These are phyloP conservation scores for Euphorbia corollata DNA, from an alignment of 441 rosid genomes.

Conservation along the genomic window DNA sequence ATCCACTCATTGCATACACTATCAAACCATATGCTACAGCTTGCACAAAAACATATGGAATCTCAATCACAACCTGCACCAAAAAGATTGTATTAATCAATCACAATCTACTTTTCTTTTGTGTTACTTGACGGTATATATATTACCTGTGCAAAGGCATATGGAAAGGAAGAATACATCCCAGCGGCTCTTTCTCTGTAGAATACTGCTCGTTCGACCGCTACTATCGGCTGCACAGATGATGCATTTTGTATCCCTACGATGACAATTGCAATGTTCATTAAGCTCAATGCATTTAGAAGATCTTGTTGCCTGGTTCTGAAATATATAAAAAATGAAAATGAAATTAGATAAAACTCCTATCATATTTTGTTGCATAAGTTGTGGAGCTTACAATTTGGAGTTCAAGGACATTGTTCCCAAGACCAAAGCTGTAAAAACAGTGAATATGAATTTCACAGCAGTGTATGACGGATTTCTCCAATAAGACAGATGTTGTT, in stretches of 20 bases:
- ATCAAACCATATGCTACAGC: constrained; percentile 41
- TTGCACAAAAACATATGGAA: constrained; percentile 58
- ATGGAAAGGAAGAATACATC: constrained; percentile 30
- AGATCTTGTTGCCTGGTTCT: constrained; percentile 45
- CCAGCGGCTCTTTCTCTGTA: constrained; percentile 76
- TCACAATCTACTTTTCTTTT: background rate
- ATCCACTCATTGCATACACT: constrained; percentile 65
- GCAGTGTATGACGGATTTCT: constrained; percentile 75
- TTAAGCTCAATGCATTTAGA: constrained; percentile 59
- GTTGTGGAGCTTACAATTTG: constrained; percentile 34
- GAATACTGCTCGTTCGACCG: constrained; percentile 53
- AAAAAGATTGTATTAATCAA: background rate
- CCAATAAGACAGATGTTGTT: constrained; percentile 73
- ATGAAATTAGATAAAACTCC: background rate
- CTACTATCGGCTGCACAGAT: constrained; percentile 50
- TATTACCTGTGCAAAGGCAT: constrained; percentile 42
- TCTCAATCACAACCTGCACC: constrained; percentile 48
- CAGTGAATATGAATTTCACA: constrained; percentile 55
- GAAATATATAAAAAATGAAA: background rate
- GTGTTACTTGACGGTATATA: background rate
- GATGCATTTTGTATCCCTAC: constrained; percentile 59
- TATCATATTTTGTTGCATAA: background rate
- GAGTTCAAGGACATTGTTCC: constrained; percentile 74
- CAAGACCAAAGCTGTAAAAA: constrained; percentile 49
- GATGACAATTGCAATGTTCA: constrained; percentile 57